Base-by-base conservation (phyloP, 169 alveolate genomes). In the Fabrea salina region DNA sequence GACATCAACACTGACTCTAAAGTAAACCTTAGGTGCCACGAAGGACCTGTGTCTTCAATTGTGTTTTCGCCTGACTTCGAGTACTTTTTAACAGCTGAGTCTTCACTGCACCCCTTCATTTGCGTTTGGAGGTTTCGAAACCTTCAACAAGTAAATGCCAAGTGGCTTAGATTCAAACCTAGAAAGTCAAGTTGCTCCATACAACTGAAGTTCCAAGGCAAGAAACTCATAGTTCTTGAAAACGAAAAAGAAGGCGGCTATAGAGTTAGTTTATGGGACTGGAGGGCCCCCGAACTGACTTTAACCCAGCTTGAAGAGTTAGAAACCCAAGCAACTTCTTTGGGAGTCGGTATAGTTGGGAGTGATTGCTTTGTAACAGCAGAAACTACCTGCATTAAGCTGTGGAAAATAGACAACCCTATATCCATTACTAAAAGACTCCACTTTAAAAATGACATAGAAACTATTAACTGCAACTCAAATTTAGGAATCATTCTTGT, bases 161-260 rank as follows among this genome's bases (percentile, higher is more conserved):
- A 68, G 30, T 68, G 78, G 78, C 16, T 47, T 19, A 57, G 64
- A 43, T 68, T 68, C 30, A 68, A 68, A 30, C 78, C 78, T 1
- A 37, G 78, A 68, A n/a, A 16, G n/a, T 40, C 37, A 8, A 22
- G 35, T 1, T 1, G 64, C 27, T 13, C 25, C 7, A n/a, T 43
- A 13, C 11, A n/a, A 13, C 19, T 30, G 35, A 43, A 19, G 13
- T 40, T 40, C 35, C 13, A 11, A 19, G 44, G 41, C 0, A 61
- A 27, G 35, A 68, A 22, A 30, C 35, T 68, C 11, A n/a, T 47
- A 13, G 25, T 68, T 22, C 8, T n/a, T 44, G 78, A 68, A 44
- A 44, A 13, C 16, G 78, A 68, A 27, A 30, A n/a, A 19, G 78
- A 68, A n/a, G 78, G 78, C 40, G 78, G 78, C 19, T 68, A 68